Conservation (phyloP, 148 eudicot species). For the Rhododendron griersonianum region DNA sequence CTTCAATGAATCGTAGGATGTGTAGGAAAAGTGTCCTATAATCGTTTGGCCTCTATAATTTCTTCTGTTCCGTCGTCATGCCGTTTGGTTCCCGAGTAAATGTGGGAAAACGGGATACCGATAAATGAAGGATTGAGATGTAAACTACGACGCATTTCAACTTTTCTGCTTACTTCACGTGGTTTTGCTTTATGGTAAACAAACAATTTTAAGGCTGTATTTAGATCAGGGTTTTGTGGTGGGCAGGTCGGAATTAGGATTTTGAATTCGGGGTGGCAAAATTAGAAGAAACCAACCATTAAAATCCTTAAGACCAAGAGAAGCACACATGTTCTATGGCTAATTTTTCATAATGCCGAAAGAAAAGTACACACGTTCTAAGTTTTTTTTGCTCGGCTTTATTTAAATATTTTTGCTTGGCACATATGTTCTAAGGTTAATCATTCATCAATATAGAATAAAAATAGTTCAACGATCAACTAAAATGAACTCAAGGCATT, state of each 20-base stretch:
- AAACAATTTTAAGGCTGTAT: neutral
- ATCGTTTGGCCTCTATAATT: too few species aligned
- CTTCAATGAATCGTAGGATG: neutral
- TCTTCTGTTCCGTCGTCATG: neutral
- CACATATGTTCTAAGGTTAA: neutral
- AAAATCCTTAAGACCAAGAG: neutral
- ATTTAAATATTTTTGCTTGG: too few species aligned
- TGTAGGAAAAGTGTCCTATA: neutral
- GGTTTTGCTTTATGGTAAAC: neutral
- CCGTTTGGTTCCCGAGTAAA: neutral
- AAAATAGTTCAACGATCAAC: neutral
- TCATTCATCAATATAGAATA: neutral
- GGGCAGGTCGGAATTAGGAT: neutral
- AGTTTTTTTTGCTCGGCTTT: too few species aligned
- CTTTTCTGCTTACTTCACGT: neutral
- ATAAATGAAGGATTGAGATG: neutral
- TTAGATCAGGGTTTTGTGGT: neutral
- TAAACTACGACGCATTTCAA: neutral
- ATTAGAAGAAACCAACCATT: neutral
- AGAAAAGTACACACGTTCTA: neutral
- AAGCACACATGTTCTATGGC: neutral
- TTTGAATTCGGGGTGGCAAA: neutral
- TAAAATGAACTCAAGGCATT: neutral
- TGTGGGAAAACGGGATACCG: neutral
- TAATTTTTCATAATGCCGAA: too few species aligned